Conservation (phyloP, 805 yeast species). For the baker's yeast (Saccharomyces cerevisiae) region DNA sequence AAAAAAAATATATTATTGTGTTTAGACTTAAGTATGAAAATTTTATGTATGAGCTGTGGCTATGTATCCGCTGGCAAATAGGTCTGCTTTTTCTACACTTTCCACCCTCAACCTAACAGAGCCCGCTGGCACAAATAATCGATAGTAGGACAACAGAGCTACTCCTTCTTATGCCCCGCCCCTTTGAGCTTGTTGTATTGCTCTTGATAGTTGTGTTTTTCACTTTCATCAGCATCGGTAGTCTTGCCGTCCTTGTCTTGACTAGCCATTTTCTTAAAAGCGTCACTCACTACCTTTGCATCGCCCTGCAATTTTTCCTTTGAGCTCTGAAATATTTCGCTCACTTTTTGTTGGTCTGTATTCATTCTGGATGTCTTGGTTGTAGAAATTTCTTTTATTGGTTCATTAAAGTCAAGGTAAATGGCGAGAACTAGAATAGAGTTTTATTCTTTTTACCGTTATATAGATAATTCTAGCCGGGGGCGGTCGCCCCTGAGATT, state of each 20-base stretch:
- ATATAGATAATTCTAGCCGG: neutral
- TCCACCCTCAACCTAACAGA: neutral
- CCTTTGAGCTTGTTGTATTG: slow-evolving; percentile 9
- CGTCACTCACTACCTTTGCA: slow-evolving; percentile 14
- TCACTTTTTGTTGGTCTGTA: neutral
- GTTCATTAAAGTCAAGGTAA: neutral
- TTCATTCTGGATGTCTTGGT: neutral
- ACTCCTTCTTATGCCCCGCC: slow-evolving; percentile 7
- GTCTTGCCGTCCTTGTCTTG: slow-evolving; percentile 7
- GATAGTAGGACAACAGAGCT: neutral
- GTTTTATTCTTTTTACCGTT: neutral
- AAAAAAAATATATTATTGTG: neutral
- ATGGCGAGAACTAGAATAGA: neutral
- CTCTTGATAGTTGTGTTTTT: slow-evolving; percentile 6
- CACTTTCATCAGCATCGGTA: neutral
- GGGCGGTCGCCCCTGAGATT: neutral
- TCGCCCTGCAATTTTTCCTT: slow-evolving; percentile 20
- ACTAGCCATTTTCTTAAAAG: slow-evolving; percentile 11
- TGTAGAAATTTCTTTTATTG: neutral
- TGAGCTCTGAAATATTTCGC: slow-evolving; percentile 15
- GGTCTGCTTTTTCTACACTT: neutral
- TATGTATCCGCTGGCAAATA: neutral
- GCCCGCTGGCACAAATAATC: neutral
- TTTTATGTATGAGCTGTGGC: neutral
- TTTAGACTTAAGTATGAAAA: neutral